phyloP scores from a whole-genome alignment of 345 rosid genomes.

The Populus simonii region DNA sequence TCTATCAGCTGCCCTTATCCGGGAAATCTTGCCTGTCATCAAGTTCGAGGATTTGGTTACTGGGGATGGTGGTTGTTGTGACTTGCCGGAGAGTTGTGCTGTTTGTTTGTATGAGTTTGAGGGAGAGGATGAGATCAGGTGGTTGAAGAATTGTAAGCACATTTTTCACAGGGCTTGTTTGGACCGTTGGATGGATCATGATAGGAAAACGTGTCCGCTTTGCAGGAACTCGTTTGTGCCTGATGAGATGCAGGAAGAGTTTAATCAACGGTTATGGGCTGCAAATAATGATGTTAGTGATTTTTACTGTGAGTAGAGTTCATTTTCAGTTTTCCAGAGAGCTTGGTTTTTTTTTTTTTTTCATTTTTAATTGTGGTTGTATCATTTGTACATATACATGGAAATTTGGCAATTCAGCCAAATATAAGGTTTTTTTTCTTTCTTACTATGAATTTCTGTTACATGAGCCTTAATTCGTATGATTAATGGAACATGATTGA shows the following conservation, averaged over 20 bases:
- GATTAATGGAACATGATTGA: not conserved
- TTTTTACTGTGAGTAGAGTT: constrained; percentile 52
- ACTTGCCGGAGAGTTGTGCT: constrained; percentile 68
- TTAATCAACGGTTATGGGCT: constrained; percentile 75
- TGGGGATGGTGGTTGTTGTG: constrained; percentile 29
- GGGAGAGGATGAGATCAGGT: constrained; percentile 70
- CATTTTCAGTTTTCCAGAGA: constrained; percentile 37
- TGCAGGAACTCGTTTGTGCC: constrained; percentile 80
- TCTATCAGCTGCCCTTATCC: constrained; percentile 65
- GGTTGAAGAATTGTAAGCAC: constrained; percentile 75
- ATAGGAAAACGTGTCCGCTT: constrained; percentile 81
- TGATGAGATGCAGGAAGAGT: constrained; percentile 77
- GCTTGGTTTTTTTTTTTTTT: not conserved
- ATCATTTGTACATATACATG: constrained; percentile 8
- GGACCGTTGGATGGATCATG: constrained; percentile 97
- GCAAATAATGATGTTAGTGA: constrained; percentile 47
- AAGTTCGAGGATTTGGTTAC: constrained; percentile 49
- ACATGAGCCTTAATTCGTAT: not conserved
- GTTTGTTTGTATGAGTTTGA: constrained; percentile 81
- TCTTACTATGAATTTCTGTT: not conserved
- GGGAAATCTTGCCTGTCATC: constrained; percentile 70
- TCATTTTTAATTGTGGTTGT: not conserved
- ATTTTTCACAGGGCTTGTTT: constrained; percentile 74
- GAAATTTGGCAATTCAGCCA: constrained; percentile 4
- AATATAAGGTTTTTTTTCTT: not conserved